Conservation (phyloP, 306 rosid genomes). For the Trichosanthes truncata region DNA sequence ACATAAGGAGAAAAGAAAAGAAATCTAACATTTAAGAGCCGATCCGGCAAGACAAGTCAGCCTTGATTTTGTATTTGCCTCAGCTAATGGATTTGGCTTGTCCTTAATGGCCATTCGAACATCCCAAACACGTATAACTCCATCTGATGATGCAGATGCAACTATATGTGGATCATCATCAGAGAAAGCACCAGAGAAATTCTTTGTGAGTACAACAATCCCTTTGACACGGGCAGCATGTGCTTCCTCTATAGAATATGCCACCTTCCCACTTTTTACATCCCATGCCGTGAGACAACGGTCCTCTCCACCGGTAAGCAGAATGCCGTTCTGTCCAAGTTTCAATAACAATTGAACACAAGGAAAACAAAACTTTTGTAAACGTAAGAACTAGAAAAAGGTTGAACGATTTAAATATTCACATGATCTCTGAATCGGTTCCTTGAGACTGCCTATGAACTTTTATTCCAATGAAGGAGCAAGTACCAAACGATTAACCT, state of each 20-base stretch:
- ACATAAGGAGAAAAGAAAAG: not conserved
- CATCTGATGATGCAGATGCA: conserved; percentile 87
- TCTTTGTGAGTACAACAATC: conserved; percentile 43
- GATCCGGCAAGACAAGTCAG: conserved; percentile 89
- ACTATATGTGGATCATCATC: conserved; percentile 60
- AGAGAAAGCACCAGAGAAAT: conserved; percentile 26
- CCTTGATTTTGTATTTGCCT: conserved; percentile 69
- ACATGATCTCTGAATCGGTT: not conserved
- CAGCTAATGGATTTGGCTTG: conserved; percentile 66
- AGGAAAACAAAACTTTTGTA: not conserved
- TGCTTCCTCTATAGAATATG: conserved; percentile 65
- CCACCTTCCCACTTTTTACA: conserved; percentile 59
- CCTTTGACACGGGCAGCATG: conserved; percentile 79
- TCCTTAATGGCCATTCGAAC: conserved; percentile 63
- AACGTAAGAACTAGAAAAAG: not conserved
- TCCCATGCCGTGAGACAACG: conserved; percentile 75
- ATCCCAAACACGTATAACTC: conserved; percentile 83
- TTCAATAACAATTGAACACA: not conserved
- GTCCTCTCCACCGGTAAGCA: conserved; percentile 82
- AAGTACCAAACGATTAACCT: not conserved
- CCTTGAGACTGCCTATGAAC: not conserved
- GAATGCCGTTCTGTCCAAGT: conserved; percentile 57
- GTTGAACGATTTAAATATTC: not conserved
- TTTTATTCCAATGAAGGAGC: not conserved
- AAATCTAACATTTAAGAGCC: conserved; percentile 52